Evolutionary conservation across 1,139 yeast species (phyloP), one percentile per base, ranked within the genome.

Genomic region (Geotrichum carabidarum): DNA sequence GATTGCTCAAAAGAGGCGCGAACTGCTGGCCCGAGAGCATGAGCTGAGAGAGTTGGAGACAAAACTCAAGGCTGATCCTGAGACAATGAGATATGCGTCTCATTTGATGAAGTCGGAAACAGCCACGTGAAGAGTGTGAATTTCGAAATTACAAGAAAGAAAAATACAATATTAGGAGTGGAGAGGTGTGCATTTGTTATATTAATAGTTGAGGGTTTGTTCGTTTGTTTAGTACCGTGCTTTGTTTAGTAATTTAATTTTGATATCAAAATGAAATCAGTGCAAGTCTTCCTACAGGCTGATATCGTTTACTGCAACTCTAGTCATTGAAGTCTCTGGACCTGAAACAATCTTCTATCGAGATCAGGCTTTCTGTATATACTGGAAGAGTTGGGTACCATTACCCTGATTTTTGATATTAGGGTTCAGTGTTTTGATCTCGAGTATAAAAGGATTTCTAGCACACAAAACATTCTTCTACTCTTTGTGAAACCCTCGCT

Each of bases 41-140:
- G 97, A 93, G 69, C 78, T 93, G 67, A 81, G 80, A 65, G 89
- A 84, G 60, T 83, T 88, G 63, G 96, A 88, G 68, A 84, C 82
- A 64, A 76, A 93, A 63, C 76, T 88, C 36, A 59, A 61, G 37
- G 15, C 48, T 22, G 55, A 51, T 17, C 48, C 54, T 14, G 57
- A 47, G 6, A 49, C 44, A 8, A 22, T 51, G 57, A 38, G 42
- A 38, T 54, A 57, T 76, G 81, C 1, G 83, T 83, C 61, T 84
- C 90, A 63, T 85, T 70, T 9, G 14, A 34, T 35, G 4, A 45
- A 66, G 84, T 85, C 17, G 84, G 69, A 1, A 91, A 41, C 27
- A 17, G 51, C 51, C 14, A 9, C 11, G 14, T 34, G 30, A n/a
- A 44, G 15, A 38, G 8, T 32, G 8, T 15, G 8, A 30, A 30